phyloP scores from a whole-genome alignment of 306 rosid species.

The Vachellia pachyceras region DNA sequence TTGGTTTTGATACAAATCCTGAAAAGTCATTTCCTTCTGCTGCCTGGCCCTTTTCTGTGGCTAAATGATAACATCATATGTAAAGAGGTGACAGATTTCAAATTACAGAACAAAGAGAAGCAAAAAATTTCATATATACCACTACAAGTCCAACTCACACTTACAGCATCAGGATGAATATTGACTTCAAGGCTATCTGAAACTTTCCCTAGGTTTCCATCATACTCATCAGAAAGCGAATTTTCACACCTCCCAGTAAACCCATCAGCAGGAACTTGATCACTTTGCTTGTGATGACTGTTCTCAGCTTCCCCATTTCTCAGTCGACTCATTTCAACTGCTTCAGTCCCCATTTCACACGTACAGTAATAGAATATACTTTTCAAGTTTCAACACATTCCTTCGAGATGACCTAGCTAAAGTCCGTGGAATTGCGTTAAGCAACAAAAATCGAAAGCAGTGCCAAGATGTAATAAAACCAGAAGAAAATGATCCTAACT shows the following conservation, averaged over 20 bases:
- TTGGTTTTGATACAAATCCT: slow-evolving; percentile 66
- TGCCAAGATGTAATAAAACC: neutral
- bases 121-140: neutral
- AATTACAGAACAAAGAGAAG: neutral
- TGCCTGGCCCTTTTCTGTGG: slow-evolving; percentile 55
- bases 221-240: slow-evolving; percentile 43
- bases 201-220: slow-evolving; percentile 43
- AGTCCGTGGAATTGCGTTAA: neutral
- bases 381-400: slow-evolving; percentile 50
- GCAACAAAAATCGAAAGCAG: neutral
- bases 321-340: slow-evolving; percentile 47
- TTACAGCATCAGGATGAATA: slow-evolving; percentile 39
- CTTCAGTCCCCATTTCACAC: slow-evolving; percentile 47
- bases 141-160: slow-evolving; percentile 43
- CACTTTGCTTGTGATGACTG: slow-evolving; percentile 54
- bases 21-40: slow-evolving; percentile 71
- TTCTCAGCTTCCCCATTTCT: slow-evolving; percentile 58
- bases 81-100: neutral
- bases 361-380: slow-evolving; percentile 32
- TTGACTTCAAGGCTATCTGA: slow-evolving; percentile 31
- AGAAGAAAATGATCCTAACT: neutral
- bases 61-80: slow-evolving; percentile 40
- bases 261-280: slow-evolving; percentile 41
- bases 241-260: slow-evolving; percentile 42
- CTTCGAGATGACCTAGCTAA: slow-evolving; percentile 29